Evolutionary conservation across 129 eudicot genomes (phyloP).

Genomic region (Artemisia annua): DNA sequence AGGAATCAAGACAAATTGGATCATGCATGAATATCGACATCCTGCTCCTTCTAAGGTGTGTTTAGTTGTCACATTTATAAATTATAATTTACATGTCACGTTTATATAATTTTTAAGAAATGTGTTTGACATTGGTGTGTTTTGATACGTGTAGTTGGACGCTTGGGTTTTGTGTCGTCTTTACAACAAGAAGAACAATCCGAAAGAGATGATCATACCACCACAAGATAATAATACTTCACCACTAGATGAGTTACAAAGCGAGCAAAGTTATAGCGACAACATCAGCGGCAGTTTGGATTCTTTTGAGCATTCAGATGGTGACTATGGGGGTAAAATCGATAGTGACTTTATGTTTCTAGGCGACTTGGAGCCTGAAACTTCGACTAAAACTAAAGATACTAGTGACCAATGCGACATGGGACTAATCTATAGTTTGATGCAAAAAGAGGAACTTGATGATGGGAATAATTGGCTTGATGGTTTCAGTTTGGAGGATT

Average conservation of each 20-base stretch:
- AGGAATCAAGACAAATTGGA: no score
- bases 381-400: not conserved
- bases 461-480: slow-evolving; percentile 33
- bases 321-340: slow-evolving; percentile 25
- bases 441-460: slow-evolving; percentile 11
- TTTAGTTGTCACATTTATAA: no score
- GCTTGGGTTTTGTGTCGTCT: no score
- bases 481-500: slow-evolving; percentile 30
- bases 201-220: no score
- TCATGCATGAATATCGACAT: no score
- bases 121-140: no score
- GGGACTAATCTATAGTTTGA: not conserved
- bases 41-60: no score
- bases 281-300: slow-evolving; percentile 26
- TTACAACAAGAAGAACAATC: no score
- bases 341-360: slow-evolving; percentile 8
- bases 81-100: no score
- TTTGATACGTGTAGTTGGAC: no score
- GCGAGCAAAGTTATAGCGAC: slow-evolving; percentile 18
- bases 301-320: slow-evolving; percentile 25
- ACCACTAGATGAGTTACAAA: not conserved
- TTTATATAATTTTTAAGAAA: no score
- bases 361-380: not conserved
- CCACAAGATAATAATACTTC: no score
- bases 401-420: not conserved